phyloP scores from a whole-genome alignment of 257 asterid genomes.

The Phtheirospermum japonicum region DNA sequence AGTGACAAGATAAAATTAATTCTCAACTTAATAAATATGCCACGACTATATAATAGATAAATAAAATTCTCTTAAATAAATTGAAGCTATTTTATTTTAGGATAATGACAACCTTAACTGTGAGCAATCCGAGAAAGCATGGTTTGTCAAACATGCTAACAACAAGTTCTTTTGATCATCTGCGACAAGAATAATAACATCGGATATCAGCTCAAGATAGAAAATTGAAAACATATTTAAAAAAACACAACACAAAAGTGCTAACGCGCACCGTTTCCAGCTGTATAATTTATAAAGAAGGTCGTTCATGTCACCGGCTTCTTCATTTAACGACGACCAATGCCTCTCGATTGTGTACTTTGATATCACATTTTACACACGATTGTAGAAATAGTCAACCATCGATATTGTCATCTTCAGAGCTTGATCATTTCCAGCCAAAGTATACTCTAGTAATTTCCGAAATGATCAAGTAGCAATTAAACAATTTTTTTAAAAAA shows the following conservation, averaged over 20 bases:
- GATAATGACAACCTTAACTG: slow-evolving; percentile 89
- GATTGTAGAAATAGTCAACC: slow-evolving; percentile 78
- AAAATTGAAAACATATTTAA: background rate
- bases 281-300: slow-evolving; percentile 66
- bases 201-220: background rate
- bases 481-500: background rate
- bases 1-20: background rate
- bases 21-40: background rate
- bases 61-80: too few relatives aligned
- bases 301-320: slow-evolving; percentile 96
- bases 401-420: slow-evolving; percentile 53
- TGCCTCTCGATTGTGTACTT: slow-evolving; percentile 68
- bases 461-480: too few relatives aligned
- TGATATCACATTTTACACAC: slow-evolving; percentile 69
- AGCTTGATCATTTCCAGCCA: slow-evolving; percentile 62
- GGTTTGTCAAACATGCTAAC: slow-evolving; percentile 90
- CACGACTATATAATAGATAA: background rate
- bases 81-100: too few relatives aligned
- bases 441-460: too few relatives aligned
- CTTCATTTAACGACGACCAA: slow-evolving; percentile 73
- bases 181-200: slow-evolving; percentile 30
- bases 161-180: slow-evolving; percentile 73
- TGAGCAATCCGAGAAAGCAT: slow-evolving; percentile 81
- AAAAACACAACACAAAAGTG: too few relatives aligned
- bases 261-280: slow-evolving; percentile 54